Evolutionary conservation across 495 filamentous ascomycete species (phyloP), one percentile per base, ranked within the genome.

Genomic region (Xylaria flabelliformis): DNA sequence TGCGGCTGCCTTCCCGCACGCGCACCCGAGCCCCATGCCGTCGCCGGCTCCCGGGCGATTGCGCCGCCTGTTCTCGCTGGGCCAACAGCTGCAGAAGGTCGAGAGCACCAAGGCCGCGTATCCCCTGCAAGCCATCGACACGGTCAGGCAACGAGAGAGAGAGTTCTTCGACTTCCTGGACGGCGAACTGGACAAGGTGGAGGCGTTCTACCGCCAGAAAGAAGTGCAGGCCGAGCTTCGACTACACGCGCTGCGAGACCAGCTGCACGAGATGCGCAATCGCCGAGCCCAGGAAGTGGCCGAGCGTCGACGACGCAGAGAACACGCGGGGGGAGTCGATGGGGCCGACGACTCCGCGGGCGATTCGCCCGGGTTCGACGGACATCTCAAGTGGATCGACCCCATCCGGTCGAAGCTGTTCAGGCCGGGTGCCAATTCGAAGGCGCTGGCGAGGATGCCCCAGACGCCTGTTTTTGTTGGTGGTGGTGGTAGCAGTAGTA

Each of bases 231-330:
- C 94, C 4, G 88, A 88, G 3, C 82, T 90, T 48, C 88, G 94
- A 13, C 81, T 97, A n/a, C 78, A 82, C 8, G 80, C 90, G 17
- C 85, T 97, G 36, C 87, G 92, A 41, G 89, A 92, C 34, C 94
- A 97, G 78, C 83, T 97, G 53, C 94, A 95, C 75, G 88, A 94
- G 69, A 96, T 97, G 94, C 86, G 93, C 29, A 92, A 94, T 78
- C 87, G 91, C 12, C 88, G 94, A 29, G 87, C 90, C 9, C 88
- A 90, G 55, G 93, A 97, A 79, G 79, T 97, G n/a, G 79, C 82
- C 9, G 84, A 84, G 51, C 66, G 78, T 0, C 83, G 80, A 75
- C 74, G 65, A 32, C 73, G 70, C 48, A 79, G 75, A 17, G 74
- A 77, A 48, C 77, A 80, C 36, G 26, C 26, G 26, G 36, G 36